Evolutionary conservation across 2,329 filamentous ascomycete species (phyloP), one percentile per base, ranked within the genome.

Genomic region (Eutypa lata): DNA sequence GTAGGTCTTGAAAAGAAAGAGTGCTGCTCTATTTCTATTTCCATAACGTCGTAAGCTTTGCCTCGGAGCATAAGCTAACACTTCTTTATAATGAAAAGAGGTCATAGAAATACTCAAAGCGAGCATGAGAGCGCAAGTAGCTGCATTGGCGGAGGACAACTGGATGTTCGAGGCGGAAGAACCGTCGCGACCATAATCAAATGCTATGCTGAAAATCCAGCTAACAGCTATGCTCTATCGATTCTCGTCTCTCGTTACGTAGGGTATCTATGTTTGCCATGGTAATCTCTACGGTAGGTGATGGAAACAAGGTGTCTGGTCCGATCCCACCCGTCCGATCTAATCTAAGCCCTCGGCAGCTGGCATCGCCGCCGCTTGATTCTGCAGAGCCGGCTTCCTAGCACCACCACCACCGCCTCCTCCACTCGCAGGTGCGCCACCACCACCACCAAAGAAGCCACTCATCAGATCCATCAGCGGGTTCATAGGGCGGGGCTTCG

Each of bases 391-490:
- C n/a, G 73, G 73, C 53, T 72, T 74, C 55, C 70, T 72, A 42
- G 63, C 51, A 47, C 57, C 62, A 33, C 61, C 65, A 47, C 61
- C 78, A n/a, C 80, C 81, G 16, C 35, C 35, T 7, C 35, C 35
- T 7, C 35, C 50, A 48, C 57, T 31, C 26, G 26, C 26, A 31
- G 26, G 26, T 6, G 26, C 78, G 48, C 77, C 78, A 24, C 79
- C 82, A 7, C 85, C 87, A 19, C 91, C 91, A 47, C 92, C 92
- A 65, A 99, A 89, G 79, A 99, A 84, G 57, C 86, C 92, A 47
- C 91, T 92, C 89, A 99, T 95, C 92, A 99, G 97, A 69, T 99
- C 94, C 73, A 97, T 84, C 71, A 99, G 77, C 3, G 92, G 92
- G 71, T 97, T 97, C 58, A 87, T 89, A 76, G 96, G 91, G 65